Evolutionary conservation across 1,284 basidiomycete species (phyloP).

Genomic region (Xerocomus nothofagi): DNA sequence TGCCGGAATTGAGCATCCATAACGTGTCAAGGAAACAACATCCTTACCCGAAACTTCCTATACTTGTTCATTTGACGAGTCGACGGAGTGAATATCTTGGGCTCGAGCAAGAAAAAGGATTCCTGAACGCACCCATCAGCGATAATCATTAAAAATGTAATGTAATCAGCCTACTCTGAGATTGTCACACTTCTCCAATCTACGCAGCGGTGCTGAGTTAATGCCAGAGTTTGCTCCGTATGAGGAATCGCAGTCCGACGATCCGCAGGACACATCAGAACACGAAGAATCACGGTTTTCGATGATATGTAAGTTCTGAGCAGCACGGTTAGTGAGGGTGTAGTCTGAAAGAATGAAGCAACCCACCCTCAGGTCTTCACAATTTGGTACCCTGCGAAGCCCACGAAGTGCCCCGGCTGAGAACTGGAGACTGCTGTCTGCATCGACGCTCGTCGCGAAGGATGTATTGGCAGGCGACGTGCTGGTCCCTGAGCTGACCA

Average conservation of each 20-base stretch:
- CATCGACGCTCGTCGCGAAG: slow-evolving; percentile 25
- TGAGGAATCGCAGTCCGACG: not conserved
- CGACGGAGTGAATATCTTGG: not conserved
- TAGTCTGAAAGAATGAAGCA: not conserved
- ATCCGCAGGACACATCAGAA: slow-evolving; percentile 1
- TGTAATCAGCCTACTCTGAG: not conserved
- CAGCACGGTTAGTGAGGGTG: not conserved
- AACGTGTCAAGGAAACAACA: not conserved
- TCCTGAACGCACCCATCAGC: slow-evolving; percentile 12
- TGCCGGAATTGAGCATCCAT: not conserved
- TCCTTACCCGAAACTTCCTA: slow-evolving; percentile 13
- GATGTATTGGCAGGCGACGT: slow-evolving; percentile 12
- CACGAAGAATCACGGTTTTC: not conserved
- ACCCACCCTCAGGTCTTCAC: slow-evolving; percentile 22
- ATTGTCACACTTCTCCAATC: not conserved
- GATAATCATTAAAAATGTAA: not conserved
- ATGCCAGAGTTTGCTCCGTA: not conserved
- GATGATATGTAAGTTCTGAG: not conserved
- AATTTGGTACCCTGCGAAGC: slow-evolving; percentile 24
- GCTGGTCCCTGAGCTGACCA: not conserved
- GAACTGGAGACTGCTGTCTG: not conserved
- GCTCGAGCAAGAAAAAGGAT: not conserved
- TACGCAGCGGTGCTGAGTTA: not conserved
- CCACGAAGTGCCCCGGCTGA: not conserved
- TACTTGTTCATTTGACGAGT: slow-evolving; percentile 1